These are phyloP conservation scores for Clavariopsis aquatica DNA, from an alignment of 495 filamentous ascomycete species.

Conservation along the genomic window DNA sequence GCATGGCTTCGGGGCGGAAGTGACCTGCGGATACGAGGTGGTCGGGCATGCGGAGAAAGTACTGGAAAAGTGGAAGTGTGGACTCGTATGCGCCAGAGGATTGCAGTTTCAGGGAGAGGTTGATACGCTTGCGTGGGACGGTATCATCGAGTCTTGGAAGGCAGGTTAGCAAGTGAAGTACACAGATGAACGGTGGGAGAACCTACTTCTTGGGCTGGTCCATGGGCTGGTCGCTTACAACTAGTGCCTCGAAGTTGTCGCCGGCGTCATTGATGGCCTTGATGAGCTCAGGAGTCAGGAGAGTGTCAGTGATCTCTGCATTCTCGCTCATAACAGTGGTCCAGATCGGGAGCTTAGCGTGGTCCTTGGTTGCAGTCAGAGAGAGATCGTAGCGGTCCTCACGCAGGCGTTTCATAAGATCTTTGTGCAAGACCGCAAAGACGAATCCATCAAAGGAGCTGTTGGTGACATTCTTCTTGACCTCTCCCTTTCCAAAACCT, in stretches of 20 bases:
- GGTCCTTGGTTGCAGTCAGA: slow-evolving; percentile 87
- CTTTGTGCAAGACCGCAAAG: slow-evolving; percentile 94
- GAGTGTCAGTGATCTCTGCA: slow-evolving; percentile 85
- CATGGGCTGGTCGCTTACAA: slow-evolving; percentile 85
- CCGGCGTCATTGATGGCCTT: slow-evolving; percentile 78
- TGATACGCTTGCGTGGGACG: slow-evolving; percentile 79
- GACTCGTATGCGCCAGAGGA: slow-evolving; percentile 62
- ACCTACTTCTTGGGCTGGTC: slow-evolving; percentile 86
- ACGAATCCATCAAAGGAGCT: slow-evolving; percentile 88
- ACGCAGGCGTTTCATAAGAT: slow-evolving; percentile 82
- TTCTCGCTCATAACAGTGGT: slow-evolving; percentile 94
- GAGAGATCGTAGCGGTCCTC: slow-evolving; percentile 94
- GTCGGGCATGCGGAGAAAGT: slow-evolving; percentile 84
- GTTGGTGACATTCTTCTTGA: slow-evolving; percentile 61
- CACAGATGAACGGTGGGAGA: neutral
- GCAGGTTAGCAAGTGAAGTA: neutral
- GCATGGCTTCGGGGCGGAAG: slow-evolving; percentile 86
- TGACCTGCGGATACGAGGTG: slow-evolving; percentile 71
- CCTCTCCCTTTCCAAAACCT: slow-evolving; percentile 52
- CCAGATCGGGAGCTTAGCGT: slow-evolving; percentile 87
- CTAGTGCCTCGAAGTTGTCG: slow-evolving; percentile 80
- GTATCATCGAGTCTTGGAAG: slow-evolving; percentile 76
- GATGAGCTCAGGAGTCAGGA: slow-evolving; percentile 82
- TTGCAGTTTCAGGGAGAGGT: slow-evolving; percentile 72
- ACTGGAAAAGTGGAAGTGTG: slow-evolving; percentile 73